Evolutionary conservation across 2,329 filamentous ascomycete species (phyloP).

Genomic region (Exophiala sideris): DNA sequence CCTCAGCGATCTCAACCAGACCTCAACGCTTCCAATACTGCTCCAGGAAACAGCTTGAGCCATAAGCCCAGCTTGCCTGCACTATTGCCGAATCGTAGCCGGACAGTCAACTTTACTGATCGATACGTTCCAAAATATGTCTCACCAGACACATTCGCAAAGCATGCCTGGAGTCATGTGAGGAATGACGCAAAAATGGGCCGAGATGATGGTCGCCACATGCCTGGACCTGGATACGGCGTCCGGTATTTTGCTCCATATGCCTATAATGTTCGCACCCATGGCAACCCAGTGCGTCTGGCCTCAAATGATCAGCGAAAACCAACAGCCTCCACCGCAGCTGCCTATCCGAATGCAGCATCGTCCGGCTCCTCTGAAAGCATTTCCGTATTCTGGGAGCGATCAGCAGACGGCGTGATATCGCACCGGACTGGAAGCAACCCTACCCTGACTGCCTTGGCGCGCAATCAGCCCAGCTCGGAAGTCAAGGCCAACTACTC

Average conservation of each 20-base stretch:
- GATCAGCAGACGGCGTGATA: too few relatives aligned
- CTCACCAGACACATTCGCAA: not conserved
- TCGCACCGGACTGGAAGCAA: too few relatives aligned
- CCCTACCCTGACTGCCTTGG: too few relatives aligned
- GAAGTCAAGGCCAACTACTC: too few relatives aligned
- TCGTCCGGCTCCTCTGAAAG: not conserved
- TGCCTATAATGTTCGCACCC: not conserved
- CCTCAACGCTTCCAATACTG: conserved; percentile 7
- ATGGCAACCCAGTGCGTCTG: not conserved
- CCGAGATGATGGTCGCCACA: not conserved
- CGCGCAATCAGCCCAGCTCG: too few relatives aligned
- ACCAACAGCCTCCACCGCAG: not conserved
- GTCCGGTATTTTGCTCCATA: conserved; percentile 6
- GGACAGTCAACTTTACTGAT: conserved; percentile 18
- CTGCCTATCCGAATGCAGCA: not conserved
- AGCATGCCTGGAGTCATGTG: conserved; percentile 1
- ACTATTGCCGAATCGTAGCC: conserved; percentile 10
- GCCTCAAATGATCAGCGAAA: not conserved
- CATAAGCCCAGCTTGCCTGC: not conserved
- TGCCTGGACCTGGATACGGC: not conserved
- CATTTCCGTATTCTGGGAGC: too few relatives aligned
- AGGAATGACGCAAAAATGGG: not conserved
- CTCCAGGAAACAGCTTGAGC: not conserved
- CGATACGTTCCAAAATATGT: conserved; percentile 13
- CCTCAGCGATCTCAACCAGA: conserved; percentile 13